Percentiles rank a stretch among this genome's conserved stretches.
phyloP scores from a whole-genome alignment of 805 yeast genomes.

The Candida vartiovaarae region DNA sequence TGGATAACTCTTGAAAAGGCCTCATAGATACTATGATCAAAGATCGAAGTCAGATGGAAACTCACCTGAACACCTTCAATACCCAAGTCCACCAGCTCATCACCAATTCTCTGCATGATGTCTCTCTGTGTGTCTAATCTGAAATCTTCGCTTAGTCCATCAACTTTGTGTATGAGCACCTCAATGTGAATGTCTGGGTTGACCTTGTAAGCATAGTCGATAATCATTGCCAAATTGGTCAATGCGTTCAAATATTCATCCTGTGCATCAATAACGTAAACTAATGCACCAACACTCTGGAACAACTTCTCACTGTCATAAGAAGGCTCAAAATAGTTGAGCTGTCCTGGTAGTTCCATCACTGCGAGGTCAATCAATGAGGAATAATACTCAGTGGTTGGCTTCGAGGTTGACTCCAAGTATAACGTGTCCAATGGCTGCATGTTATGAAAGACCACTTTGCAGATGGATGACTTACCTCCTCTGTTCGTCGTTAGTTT shows the following conservation, averaged over 20 bases:
- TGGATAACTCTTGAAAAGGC: constrained; percentile 93
- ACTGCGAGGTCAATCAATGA: constrained; percentile 82
- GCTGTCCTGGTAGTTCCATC: constrained; percentile 93
- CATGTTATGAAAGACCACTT: constrained; percentile 94
- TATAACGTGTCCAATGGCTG: constrained; percentile 91
- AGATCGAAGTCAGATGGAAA: constrained; percentile 87
- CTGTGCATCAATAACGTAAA: constrained; percentile 91
- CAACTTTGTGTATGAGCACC: constrained; percentile 91
- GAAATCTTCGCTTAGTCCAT: constrained; percentile 90
- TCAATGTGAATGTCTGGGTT: constrained; percentile 86
- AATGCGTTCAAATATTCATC: constrained; percentile 92
- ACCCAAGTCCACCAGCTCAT: constrained; percentile 83
- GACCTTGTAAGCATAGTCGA: constrained; percentile 77
- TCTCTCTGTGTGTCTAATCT: constrained; percentile 93
- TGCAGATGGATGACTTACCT: constrained; percentile 93
- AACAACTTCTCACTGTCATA: constrained; percentile 75
- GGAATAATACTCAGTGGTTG: constrained; percentile 76
- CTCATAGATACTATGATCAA: constrained; percentile 93
- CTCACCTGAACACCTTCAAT: constrained; percentile 87
- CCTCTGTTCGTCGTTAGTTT: constrained; percentile 28
- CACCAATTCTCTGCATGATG: constrained; percentile 92
- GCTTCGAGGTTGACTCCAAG: constrained; percentile 83
- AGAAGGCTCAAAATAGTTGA: constrained; percentile 80
- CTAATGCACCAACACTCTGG: constrained; percentile 79
- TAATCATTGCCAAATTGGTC: constrained; percentile 80